phyloP scores from a whole-genome alignment of 1,139 yeast genomes.

The Meyerozyma guilliermondii region DNA sequence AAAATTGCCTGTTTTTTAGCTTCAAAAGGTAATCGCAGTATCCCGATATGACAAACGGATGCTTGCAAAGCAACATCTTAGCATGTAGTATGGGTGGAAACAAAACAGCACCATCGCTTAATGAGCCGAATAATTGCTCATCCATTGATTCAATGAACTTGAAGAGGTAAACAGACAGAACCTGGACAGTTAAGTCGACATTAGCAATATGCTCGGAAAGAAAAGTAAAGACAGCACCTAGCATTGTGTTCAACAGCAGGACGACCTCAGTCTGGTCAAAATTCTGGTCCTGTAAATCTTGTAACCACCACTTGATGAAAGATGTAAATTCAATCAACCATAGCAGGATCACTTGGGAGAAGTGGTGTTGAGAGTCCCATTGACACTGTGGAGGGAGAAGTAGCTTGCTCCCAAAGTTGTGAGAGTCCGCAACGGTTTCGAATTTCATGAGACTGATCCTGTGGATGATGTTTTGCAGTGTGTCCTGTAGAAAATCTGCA shows the following conservation, averaged over 20 bases:
- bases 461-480: background rate
- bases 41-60: slow-evolving; percentile 10
- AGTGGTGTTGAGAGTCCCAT: background rate
- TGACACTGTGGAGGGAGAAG: background rate
- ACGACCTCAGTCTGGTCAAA: background rate
- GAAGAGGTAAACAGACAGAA: background rate
- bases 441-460: background rate
- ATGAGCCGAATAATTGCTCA: background rate
- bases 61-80: slow-evolving; percentile 8
- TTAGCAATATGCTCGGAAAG: background rate
- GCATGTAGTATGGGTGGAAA: slow-evolving; percentile 2
- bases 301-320: background rate
- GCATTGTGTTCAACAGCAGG: background rate
- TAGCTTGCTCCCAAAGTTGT: background rate
- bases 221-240: background rate
- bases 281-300: background rate
- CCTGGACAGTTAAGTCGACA: background rate
- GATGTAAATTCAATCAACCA: background rate
- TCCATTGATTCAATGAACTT: background rate
- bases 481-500: background rate
- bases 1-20: slow-evolving; percentile 6
- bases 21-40: slow-evolving; percentile 7
- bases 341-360: background rate
- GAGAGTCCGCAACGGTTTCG: background rate
- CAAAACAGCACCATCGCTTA: background rate